Percentiles rank a stretch among this genome's conserved stretches.
phyloP scores from a whole-genome alignment of 2,329 filamentous ascomycete species.

The Ophiostoma montium region DNA sequence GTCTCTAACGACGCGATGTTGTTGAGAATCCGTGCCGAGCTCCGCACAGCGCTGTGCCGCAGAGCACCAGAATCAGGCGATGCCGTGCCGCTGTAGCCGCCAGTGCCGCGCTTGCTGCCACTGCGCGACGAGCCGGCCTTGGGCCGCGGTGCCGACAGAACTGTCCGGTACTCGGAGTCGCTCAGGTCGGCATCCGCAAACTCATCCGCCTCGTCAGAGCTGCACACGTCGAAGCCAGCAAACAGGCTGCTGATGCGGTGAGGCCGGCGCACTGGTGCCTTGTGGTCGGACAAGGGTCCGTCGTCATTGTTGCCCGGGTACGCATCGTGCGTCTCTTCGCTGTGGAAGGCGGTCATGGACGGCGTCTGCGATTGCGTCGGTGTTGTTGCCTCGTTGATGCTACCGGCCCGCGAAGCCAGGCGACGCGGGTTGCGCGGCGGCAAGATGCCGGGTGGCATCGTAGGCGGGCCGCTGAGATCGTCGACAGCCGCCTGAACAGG shows the following conservation, averaged over 20 bases:
- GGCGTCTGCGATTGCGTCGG: slow-evolving; percentile 29
- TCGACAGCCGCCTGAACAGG: slow-evolving; percentile 20
- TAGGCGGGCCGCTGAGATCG: slow-evolving; percentile 26
- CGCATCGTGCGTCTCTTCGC: slow-evolving; percentile 40
- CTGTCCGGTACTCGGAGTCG: slow-evolving; percentile 54
- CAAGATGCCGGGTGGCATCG: slow-evolving; percentile 31
- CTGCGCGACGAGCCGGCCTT: slow-evolving; percentile 21
- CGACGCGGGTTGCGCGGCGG: slow-evolving; percentile 47
- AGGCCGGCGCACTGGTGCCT: slow-evolving; percentile 49
- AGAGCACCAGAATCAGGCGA: slow-evolving; percentile 28
- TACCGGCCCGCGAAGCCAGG: slow-evolving; percentile 31
- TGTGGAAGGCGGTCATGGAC: slow-evolving; percentile 14
- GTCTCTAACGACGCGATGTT: slow-evolving; percentile 25
- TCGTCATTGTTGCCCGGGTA: slow-evolving; percentile 75
- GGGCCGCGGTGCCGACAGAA: slow-evolving; percentile 48
- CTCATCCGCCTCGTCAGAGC: slow-evolving; percentile 52
- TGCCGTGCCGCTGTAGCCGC: slow-evolving; percentile 21
- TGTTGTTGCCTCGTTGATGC: slow-evolving; percentile 30
- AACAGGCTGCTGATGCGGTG: slow-evolving; percentile 75
- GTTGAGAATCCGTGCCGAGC: slow-evolving; percentile 21
- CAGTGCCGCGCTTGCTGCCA: slow-evolving; percentile 27
- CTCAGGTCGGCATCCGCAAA: slow-evolving; percentile 47
- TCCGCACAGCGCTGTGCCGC: slow-evolving; percentile 9
- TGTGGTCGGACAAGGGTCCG: slow-evolving; percentile 50
- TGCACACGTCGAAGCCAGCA: slow-evolving; percentile 64